Evolutionary conservation across 768 basidiomycete species (phyloP), one percentile per base, ranked within the genome.

Genomic region (Podaxis sp.): DNA sequence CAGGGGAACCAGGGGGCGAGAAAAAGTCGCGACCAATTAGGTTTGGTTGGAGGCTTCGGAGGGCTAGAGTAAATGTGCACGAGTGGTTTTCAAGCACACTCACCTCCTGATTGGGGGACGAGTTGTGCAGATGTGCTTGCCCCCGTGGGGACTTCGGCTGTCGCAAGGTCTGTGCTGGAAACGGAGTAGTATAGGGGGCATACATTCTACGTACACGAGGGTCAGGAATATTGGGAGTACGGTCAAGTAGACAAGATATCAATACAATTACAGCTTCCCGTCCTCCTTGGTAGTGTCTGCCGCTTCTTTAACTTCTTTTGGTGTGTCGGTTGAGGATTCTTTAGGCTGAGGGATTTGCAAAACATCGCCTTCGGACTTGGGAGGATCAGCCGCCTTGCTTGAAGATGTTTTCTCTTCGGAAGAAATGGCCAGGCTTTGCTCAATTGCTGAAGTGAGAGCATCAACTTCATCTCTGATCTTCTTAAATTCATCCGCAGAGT

Each of bases 161-260:
- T 75, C 84, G 89, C 87, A 75, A 90, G 90, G 87, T 68, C 68
- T 71, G 85, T 91, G 89, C 87, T 77, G 84, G 87, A 80, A 75
- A 70, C 76, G 82, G 88, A 76, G 89, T 91, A 91, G 90, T 91
- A 91, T 91, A 78, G 86, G 89, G 79, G 86, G 90, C 88, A 73
- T 64, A 91, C 86, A 90, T 79, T 57, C 66, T 56, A 61, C 61
- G 56, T 37, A 24, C 38, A 29, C 27, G 27, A 41, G 13, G 5
- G 40, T 59, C 38, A 40, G 17, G 15, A 2, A 41, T 29, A 41
- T 12, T 24, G 19, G 8, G 46, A 24, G 59, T 40, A 24, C 37
- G 19, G 36, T 47, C 4, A 38, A 51, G 47, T 19, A 51, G 15
- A 52, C 12, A 15, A n/a, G 27, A n/a, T 0, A 50, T 59, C 11